Evolutionary conservation across 78 protist species (phyloP).

Genomic region (Dictyostelium firmibasis): DNA sequence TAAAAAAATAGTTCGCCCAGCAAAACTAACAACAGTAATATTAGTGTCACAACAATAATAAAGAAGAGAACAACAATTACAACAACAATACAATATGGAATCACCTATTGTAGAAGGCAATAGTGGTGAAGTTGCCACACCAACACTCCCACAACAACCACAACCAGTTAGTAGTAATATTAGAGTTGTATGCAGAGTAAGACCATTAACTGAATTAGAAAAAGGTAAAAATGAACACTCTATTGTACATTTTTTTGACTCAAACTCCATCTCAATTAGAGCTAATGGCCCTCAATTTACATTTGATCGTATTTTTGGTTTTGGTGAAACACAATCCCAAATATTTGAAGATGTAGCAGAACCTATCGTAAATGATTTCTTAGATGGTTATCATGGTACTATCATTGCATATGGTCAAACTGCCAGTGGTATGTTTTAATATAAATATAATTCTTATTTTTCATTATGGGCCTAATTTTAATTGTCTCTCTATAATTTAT

Average conservation of each 20-base stretch:
- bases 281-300: conserved; percentile 27
- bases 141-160: background rate
- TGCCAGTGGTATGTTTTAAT: conserved; percentile 66
- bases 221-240: conserved; percentile 34
- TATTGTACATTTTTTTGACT: conserved; percentile 1
- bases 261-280: conserved; percentile 17
- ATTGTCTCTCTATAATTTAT: too few species aligned
- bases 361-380: conserved; percentile 52
- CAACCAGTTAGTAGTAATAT: background rate
- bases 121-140: background rate
- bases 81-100: background rate
- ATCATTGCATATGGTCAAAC: conserved; percentile 90
- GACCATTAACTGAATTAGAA: conserved; percentile 67
- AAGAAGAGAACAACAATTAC: background rate
- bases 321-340: background rate
- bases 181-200: conserved; percentile 53
- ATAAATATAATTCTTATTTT: too few species aligned
- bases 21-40: background rate
- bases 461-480: too few species aligned
- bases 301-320: conserved; percentile 48
- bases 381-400: conserved; percentile 81
- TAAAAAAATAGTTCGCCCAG: background rate
- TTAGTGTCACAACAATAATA: background rate
- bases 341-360: conserved; percentile 63
- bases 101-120: background rate